Evolutionary conservation across 2,329 filamentous ascomycete species (phyloP).

Genomic region (Ceratocystis diversiconidia): DNA sequence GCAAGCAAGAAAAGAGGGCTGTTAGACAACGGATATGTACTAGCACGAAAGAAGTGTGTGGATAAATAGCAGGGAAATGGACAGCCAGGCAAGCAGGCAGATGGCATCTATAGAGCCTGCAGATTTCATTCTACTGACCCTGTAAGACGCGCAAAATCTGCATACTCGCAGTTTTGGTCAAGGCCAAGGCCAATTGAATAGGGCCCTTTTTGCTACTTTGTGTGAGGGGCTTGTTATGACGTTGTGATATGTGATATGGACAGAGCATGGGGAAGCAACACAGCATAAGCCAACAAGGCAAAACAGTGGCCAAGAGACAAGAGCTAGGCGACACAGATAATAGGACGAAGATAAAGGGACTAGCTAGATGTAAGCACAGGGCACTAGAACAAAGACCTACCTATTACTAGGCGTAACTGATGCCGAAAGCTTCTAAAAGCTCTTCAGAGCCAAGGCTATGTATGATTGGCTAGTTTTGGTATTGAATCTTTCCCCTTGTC

Average conservation of each 20-base stretch:
- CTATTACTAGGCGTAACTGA: too few relatives aligned
- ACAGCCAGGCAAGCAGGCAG: background rate
- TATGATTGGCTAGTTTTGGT: background rate
- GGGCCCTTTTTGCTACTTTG: background rate
- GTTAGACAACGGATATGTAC: background rate
- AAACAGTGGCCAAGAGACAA: background rate
- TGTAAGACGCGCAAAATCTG: background rate
- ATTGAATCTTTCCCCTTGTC: background rate
- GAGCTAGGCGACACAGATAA: background rate
- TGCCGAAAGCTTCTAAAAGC: background rate
- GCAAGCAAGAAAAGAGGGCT: background rate
- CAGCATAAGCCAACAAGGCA: background rate
- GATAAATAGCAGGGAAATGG: background rate
- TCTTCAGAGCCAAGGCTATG: background rate
- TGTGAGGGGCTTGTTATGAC: background rate
- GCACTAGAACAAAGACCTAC: background rate
- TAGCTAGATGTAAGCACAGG: background rate
- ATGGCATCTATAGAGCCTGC: background rate
- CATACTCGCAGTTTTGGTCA: too few relatives aligned
- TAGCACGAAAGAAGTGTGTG: background rate
- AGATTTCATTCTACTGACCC: background rate
- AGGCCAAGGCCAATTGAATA: background rate
- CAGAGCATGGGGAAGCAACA: background rate
- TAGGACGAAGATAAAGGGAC: background rate
- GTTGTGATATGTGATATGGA: background rate